Evolutionary conservation across 2,329 filamentous ascomycete genomes (phyloP).

Genomic region (Diaporthe vaccinii): DNA sequence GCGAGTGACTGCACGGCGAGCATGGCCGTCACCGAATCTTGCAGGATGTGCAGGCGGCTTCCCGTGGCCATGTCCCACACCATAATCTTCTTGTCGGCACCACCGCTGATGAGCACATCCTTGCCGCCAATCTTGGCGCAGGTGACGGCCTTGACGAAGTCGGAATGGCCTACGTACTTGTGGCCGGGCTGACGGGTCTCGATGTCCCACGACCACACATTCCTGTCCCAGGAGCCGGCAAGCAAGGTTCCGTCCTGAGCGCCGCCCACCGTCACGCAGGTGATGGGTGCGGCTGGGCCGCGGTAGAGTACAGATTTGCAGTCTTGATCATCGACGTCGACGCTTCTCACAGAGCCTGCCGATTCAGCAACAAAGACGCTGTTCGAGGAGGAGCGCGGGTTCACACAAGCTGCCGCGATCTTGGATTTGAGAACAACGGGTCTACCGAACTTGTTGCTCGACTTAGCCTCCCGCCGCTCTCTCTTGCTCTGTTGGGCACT

Average conservation of each 20-base stretch:
- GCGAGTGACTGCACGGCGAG: conserved; percentile 85
- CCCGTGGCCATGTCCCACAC: conserved; percentile 84
- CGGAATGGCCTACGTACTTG: conserved; percentile 81
- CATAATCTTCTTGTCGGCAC: conserved; percentile 83
- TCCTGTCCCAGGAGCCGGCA: conserved; percentile 95
- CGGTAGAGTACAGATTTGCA: conserved; percentile 68
- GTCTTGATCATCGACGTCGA: conserved; percentile 74
- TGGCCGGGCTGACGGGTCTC: conserved; percentile 66
- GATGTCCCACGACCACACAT: conserved; percentile 87
- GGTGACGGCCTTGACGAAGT: conserved; percentile 90
- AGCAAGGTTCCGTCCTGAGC: conserved; percentile 73
- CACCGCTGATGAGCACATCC: conserved; percentile 78
- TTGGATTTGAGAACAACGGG: conserved; percentile 89
- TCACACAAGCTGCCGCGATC: conserved; percentile 79
- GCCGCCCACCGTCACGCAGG: conserved; percentile 78
- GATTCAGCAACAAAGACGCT: conserved; percentile 88
- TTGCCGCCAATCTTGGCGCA: conserved; percentile 72
- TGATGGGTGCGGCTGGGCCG: conserved; percentile 84
- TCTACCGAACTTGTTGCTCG: conserved; percentile 82
- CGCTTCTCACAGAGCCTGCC: conserved; percentile 80
- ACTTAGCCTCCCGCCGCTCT: conserved; percentile 76
- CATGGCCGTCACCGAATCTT: conserved; percentile 78
- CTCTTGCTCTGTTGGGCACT: conserved; percentile 65
- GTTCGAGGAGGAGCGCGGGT: conserved; percentile 71
- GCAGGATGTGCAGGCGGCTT: conserved; percentile 79